Conservation (phyloP, 208 protist genomes). For the Trypanosoma mega region DNA sequence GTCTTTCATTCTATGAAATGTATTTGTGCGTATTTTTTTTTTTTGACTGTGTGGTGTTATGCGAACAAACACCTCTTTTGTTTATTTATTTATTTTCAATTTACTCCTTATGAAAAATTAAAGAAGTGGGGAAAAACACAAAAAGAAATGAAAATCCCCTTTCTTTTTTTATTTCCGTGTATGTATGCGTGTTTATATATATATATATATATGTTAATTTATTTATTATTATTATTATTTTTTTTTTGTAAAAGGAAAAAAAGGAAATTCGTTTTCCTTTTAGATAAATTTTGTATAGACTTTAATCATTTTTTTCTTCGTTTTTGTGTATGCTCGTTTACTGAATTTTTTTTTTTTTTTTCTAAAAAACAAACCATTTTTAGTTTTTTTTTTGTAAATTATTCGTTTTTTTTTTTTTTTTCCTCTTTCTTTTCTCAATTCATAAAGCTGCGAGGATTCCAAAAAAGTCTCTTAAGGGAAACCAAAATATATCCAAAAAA, state of each 20-base stretch:
- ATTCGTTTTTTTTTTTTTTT: conserved; percentile 15
- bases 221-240: neutral
- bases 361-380: neutral
- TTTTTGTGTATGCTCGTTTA: neutral
- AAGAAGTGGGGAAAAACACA: neutral
- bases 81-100: conserved; percentile 12
- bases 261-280: neutral
- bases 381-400: conserved; percentile 14
- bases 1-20: too few relatives aligned
- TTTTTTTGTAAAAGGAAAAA: neutral
- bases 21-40: too few relatives aligned
- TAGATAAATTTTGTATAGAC: neutral
- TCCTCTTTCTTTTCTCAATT: neutral
- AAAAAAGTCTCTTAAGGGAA: too few relatives aligned
- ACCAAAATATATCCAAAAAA: too few relatives aligned
- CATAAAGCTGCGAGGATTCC: too few relatives aligned
- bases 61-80: too few relatives aligned
- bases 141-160: too few relatives aligned
- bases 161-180: too few relatives aligned
- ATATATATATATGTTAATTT: neutral
- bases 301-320: neutral
- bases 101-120: neutral
- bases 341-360: conserved; percentile 1
- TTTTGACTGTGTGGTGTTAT: too few relatives aligned
- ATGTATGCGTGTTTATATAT: neutral